Base-by-base conservation (phyloP, 1,284 basidiomycete species). In the Apiotrichum montevideense region DNA sequence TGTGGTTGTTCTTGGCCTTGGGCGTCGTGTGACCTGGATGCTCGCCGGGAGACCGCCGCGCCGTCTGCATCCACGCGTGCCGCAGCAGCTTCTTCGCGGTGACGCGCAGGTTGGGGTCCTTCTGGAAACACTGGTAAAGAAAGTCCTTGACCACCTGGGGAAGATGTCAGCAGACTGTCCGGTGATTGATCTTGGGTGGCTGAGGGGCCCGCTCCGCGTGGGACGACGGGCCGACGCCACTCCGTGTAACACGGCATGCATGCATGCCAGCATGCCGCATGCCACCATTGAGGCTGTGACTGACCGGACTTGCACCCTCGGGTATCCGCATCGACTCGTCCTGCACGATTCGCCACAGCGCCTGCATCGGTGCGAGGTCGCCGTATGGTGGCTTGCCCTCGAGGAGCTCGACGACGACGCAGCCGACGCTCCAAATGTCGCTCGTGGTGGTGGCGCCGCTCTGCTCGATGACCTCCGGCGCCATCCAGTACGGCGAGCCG, bases 401-500 rank as follows among this genome's bases (percentile, higher is more conserved):
- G 29, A 98, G 79, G 10, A 98, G 82, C 72, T 98, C 95, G 58
- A 98, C 95, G 3, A 98, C 92, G 35, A 96, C 89, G 69, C 94
- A 97, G 4, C 95, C 94, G 7, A 98, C 90, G 66, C 87, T 89
- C 89, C 95, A 98, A 50, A 98, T 92, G 76, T 98, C 95, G 42
- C 92, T 96, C 14, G 95, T 88, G 1, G 94, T 96, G 0, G 91
- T 95, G 35, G 95, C 94, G 42, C 95, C 95, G 41, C 87, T 89
- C 76, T 98, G 95, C 68, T 96, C 93, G 57, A 98, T 96, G 42
- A 98, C 90, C 75, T 98, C 94, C 3, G 94, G 94, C 14, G 94
- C 94, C 94, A 97, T 98, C 94, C 94, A 98, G 73, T 97, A 98
- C 6, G 94, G 94, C 66, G 90, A 94, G 13, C 93, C 94, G 39